Conservation (phyloP, 2,329 filamentous ascomycete species). For the Fusarium cyanostomum region DNA sequence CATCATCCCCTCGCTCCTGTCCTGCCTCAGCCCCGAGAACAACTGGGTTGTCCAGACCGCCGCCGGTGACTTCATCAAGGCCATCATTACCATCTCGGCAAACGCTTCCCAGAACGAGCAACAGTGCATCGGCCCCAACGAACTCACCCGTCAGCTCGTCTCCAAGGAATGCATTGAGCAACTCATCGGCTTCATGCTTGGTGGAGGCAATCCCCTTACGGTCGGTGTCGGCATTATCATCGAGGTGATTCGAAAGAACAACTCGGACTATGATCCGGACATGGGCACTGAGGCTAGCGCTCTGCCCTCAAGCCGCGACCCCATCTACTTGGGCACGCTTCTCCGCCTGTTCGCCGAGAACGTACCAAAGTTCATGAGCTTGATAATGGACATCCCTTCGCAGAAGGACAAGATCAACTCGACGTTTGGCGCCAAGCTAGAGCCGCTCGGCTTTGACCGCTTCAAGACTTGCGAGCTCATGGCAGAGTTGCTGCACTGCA, state of each 20-base stretch:
- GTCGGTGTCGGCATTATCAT: slow-evolving; percentile 98
- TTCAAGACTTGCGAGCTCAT: slow-evolving; percentile 99
- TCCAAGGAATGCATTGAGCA: slow-evolving; percentile 84
- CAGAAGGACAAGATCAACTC: slow-evolving; percentile 81
- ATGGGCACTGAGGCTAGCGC: slow-evolving; percentile 83
- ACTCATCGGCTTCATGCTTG: slow-evolving; percentile 91
- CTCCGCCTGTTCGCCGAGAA: slow-evolving; percentile 89
- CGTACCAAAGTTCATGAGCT: slow-evolving; percentile 91
- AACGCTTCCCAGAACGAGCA: slow-evolving; percentile 98
- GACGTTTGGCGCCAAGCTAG: slow-evolving; percentile 89
- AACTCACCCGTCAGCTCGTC: slow-evolving; percentile 92
- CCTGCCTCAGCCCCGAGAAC: slow-evolving; percentile 85
- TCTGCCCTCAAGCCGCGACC: slow-evolving; percentile 84
- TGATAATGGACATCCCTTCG: slow-evolving; percentile 82
- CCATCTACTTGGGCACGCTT: slow-evolving; percentile 93
- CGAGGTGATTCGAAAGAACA: slow-evolving; percentile 98
- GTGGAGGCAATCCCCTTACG: slow-evolving; percentile 91
- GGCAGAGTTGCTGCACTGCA: slow-evolving; percentile 96
- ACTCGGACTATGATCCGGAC: slow-evolving; percentile 97
- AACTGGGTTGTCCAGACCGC: slow-evolving; percentile 94
- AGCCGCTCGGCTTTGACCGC: slow-evolving; percentile 94
- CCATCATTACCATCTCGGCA: slow-evolving; percentile 98
- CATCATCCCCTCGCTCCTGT: slow-evolving; percentile 85
- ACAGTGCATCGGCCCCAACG: slow-evolving; percentile 98
- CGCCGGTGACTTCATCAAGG: slow-evolving; percentile 96